Evolutionary conservation across 805 yeast genomes (phyloP).

Genomic region (Lipomyces lipofer): DNA sequence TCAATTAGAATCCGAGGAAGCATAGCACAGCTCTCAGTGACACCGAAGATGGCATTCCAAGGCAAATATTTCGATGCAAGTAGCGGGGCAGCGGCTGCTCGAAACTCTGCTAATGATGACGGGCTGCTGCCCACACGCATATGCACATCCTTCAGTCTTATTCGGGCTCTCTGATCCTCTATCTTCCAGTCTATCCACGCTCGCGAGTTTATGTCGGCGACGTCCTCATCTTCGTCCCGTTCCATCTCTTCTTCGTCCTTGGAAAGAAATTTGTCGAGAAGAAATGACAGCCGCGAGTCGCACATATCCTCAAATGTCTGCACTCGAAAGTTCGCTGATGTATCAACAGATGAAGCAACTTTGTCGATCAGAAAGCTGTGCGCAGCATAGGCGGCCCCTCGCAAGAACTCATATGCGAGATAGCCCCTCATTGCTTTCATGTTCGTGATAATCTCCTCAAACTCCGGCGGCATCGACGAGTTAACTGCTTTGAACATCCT

Average conservation of each 20-base stretch:
- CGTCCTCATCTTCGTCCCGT: background rate
- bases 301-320: constrained; percentile 7
- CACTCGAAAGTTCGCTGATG: constrained; percentile 3
- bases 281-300: constrained; percentile 3
- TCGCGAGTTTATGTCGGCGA: no score
- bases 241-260: background rate
- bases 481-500: background rate
- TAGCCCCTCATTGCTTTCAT: constrained; percentile 14
- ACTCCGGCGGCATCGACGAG: background rate
- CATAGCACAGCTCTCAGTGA: constrained; percentile 9
- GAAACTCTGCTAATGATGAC: background rate
- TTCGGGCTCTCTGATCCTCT: background rate
- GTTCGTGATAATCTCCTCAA: background rate
- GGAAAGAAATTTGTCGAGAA: constrained; percentile 4
- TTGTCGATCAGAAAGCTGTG: constrained; percentile 8
- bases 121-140: constrained; percentile 6
- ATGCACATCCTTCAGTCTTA: constrained; percentile 10
- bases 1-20: constrained; percentile 11
- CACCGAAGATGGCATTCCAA: background rate
- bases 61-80: background rate
- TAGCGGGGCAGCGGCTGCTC: constrained; percentile 8
- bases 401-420: constrained; percentile 14
- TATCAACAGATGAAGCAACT: background rate
- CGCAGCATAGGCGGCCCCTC: constrained; percentile 16
- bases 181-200: constrained; percentile 17